phyloP scores from a whole-genome alignment of 805 yeast species.

The Candida xiaguanensis region DNA sequence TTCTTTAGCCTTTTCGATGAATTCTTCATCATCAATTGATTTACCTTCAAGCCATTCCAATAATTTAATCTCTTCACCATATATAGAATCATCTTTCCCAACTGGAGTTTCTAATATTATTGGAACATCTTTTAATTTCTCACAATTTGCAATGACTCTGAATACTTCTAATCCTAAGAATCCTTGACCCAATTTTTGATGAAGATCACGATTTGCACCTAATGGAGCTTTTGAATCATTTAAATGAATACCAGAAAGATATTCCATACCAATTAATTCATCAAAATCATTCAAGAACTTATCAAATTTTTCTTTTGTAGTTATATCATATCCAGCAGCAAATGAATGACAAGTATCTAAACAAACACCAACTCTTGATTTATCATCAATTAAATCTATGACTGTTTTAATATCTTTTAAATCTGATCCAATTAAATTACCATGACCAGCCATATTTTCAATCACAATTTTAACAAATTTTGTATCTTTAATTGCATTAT shows the following conservation, averaged over 20 bases:
- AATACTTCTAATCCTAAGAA: constrained; percentile 85
- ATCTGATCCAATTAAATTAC: constrained; percentile 79
- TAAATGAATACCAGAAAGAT: constrained; percentile 76
- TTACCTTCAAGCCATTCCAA: constrained; percentile 77
- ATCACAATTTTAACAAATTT: constrained; percentile 79
- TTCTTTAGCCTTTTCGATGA: constrained; percentile 42
- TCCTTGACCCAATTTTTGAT: constrained; percentile 86
- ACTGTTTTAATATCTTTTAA: constrained; percentile 73
- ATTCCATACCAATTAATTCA: constrained; percentile 65
- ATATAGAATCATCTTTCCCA: constrained; percentile 56
- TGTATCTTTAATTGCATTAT: constrained; percentile 72
- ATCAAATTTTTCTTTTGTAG: constrained; percentile 52
- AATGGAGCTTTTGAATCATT: constrained; percentile 95
- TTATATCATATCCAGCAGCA: constrained; percentile 93
- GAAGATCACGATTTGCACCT: constrained; percentile 86
- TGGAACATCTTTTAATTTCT: constrained; percentile 63
- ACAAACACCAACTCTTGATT: constrained; percentile 88
- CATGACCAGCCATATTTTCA: constrained; percentile 98
- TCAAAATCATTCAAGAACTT: constrained; percentile 79
- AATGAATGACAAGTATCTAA: constrained; percentile 94
- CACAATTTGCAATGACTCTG: constrained; percentile 68
- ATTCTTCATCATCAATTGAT: constrained; percentile 50
- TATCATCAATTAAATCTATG: constrained; percentile 74
- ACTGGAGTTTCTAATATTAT: constrained; percentile 86
- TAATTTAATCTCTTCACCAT: constrained; percentile 79